phyloP scores from a whole-genome alignment of 106 monocot genomes.

The Alisma plantagoaquatica region DNA sequence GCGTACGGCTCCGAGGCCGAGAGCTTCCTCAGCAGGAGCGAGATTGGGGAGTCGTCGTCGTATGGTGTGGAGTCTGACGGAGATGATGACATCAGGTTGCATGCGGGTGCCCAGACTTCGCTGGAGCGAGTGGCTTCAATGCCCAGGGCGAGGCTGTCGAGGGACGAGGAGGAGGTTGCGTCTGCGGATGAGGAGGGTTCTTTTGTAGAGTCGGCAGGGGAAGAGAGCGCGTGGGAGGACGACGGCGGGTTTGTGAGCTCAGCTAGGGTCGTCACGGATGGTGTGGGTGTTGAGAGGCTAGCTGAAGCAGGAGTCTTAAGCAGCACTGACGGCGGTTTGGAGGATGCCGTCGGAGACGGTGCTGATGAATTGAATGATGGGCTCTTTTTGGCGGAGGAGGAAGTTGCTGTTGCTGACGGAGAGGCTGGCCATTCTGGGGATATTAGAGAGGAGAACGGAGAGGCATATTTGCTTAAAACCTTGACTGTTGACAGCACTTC shows the following conservation, averaged over 20 bases:
- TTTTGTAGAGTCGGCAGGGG: neutral
- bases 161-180: neutral
- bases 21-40: neutral
- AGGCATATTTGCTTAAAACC: no score
- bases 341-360: no score
- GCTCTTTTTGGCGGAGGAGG: neutral
- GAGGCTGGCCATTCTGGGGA: neutral
- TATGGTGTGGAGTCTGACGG: no score
- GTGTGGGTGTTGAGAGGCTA: no score
- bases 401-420: neutral
- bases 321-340: no score
- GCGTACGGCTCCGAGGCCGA: neutral
- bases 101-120: no score
- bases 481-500: no score
- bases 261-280: no score
- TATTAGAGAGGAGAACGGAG: neutral
- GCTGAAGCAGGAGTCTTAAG: no score
- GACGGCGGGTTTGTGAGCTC: no score
- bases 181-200: neutral
- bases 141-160: neutral
- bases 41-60: neutral
- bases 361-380: no score
- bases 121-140: neutral
- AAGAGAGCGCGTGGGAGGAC: neutral
- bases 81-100: no score